Base-by-base conservation (phyloP, 805 yeast genomes). In the Nakazawaea populi region DNA sequence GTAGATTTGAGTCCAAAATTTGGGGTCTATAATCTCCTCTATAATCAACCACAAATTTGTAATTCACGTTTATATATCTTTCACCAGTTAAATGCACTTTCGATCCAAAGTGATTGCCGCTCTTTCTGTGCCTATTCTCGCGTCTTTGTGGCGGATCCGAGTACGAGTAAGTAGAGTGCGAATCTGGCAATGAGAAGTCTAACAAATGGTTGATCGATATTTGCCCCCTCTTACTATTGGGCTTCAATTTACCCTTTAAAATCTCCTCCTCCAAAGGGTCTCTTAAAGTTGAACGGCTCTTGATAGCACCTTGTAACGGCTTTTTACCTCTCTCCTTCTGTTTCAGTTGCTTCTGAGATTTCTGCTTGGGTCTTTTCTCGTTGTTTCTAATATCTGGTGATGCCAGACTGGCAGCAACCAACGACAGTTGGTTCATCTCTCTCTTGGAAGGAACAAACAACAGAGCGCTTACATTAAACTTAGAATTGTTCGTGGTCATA, bases 21-120 rank as follows among this genome's bases (percentile, higher is more conserved):
- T 87, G 92, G 8, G 78, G 69, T 29, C 69, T 62, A 60, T 80
- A 85, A 43, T 77, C 76, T 39, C 75, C 72, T 40, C 81, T 63
- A 46, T 78, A 73, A 58, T 88, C 87, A n/a, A 92, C 87, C 18
- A 92, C 77, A 59, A 94, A 86, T 57, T 89, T 80, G 63, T 85
- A 91, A 63, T 87, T 85, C 24, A 90, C 92, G 62, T 92, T 94
- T 52, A 89, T 84, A 57, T 81, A 87, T 3, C 79, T 71, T 68
- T 82, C 78, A 0, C 92, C 92, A 5, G 74, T 74, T 14, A 87
- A 64, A 53, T 76, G 80, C 6, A 82, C 64, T 48, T 63, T 68
- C 12, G 56, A 55, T 2, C 66, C 65, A 18, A 66, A 70, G 4
- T 62, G 58, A 8, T 64, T 57, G 35, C 60, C 55, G n/a, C 60